Evolutionary conservation across 176 grass and related monocot species (phyloP).

Genomic region (Oryza australiensis): DNA sequence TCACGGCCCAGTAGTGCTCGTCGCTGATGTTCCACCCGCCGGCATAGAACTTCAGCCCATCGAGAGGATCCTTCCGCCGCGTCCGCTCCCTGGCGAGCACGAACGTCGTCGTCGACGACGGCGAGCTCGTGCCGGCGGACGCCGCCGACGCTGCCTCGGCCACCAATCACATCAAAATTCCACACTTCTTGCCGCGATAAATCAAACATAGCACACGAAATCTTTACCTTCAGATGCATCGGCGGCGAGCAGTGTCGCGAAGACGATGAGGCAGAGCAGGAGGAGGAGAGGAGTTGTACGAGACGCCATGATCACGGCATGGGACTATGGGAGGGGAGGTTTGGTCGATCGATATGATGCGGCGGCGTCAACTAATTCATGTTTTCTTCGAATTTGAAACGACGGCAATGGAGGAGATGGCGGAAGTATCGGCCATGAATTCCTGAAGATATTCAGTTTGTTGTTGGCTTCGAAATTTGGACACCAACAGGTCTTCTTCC

Average conservation of each 20-base stretch:
- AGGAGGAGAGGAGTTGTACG: neutral
- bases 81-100: constrained; percentile 68
- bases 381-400: neutral
- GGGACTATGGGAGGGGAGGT: neutral
- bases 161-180: neutral
- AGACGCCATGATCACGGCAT: constrained; percentile 3
- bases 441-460: neutral
- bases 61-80: constrained; percentile 74
- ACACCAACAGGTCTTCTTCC: neutral
- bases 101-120: constrained; percentile 51
- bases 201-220: neutral
- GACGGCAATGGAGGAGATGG: neutral
- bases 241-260: neutral
- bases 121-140: constrained; percentile 26
- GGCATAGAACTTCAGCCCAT: constrained; percentile 59
- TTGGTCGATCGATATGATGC: constrained; percentile 30
- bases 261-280: neutral
- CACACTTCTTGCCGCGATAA: neutral
- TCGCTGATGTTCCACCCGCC: constrained; percentile 92
- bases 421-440: constrained; percentile 1
- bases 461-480: constrained; percentile 29
- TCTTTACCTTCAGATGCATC: constrained; percentile 14
- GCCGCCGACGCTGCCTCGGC: neutral
- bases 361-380: neutral
- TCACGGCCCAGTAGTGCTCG: constrained; percentile 83